A percentile compares a stretch with the other conserved stretches of the same genome.
Conservation (phyloP, 352 stramenopile species). For the Phytophthora quininea region DNA sequence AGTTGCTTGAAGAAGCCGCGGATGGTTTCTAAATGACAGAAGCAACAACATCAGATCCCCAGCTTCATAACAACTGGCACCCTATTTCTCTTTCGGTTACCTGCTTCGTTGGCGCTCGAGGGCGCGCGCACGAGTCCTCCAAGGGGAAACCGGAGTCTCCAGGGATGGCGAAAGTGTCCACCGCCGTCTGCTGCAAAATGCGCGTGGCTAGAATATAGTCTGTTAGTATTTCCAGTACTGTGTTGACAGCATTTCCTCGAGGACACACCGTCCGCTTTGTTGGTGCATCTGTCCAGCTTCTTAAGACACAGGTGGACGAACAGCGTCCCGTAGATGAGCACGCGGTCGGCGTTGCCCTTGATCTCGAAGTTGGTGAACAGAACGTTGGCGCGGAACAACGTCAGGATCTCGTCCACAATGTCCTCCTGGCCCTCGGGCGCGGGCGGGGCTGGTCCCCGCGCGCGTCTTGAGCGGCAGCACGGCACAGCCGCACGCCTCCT, state of each 20-base stretch:
- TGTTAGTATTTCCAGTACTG: background rate
- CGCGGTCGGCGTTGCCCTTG: constrained; percentile 89
- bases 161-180: constrained; percentile 88
- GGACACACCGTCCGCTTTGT: constrained; percentile 70
- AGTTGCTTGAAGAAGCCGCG: constrained; percentile 92
- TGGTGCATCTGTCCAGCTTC: constrained; percentile 86
- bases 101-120: constrained; percentile 77
- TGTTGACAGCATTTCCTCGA: background rate
- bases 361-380: constrained; percentile 95
- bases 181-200: constrained; percentile 80
- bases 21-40: constrained; percentile 62
- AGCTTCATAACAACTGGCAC: background rate
- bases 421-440: constrained; percentile 84
- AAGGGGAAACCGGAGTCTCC: constrained; percentile 86
- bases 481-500: constrained; percentile 87
- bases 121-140: constrained; percentile 81
- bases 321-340: constrained; percentile 95
- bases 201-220: constrained; percentile 51
- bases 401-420: constrained; percentile 94
- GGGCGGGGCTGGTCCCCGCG: constrained; percentile 82
- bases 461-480: constrained; percentile 92
- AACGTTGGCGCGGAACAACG: constrained; percentile 94
- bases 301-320: constrained; percentile 92
- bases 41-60: constrained; percentile 2
- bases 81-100: constrained; percentile 23